Base-by-base conservation (phyloP, 2,329 filamentous ascomycete genomes). In the Epicoccum sorghinum region DNA sequence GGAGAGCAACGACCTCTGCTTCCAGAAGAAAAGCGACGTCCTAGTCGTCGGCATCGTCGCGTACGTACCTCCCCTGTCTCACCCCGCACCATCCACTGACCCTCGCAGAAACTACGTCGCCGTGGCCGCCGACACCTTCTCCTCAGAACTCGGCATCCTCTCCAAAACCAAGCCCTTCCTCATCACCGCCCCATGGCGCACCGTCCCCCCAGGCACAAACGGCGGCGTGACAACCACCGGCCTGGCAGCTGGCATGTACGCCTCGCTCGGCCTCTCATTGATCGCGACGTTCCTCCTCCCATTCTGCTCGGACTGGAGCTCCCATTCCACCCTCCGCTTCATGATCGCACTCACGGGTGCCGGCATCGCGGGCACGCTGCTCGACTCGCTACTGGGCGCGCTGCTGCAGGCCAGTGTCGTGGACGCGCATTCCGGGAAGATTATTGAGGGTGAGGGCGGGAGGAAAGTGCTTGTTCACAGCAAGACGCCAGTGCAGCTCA, bases 61-160 rank as follows among this genome's bases (percentile, higher is more conserved):
- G 63, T 80, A 78, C 27, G 68, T 45, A 38, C 25, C 58, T 51
- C 32, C 18, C 40, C 4, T 23, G n/a, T 8, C 10, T 18, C 23
- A 5, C 38, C 10, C 23, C 22, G 5, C 44, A 42, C 25, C 29
- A 32, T 23, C 18, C 22, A 45, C 65, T 69, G 35, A 70, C 74
- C 88, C 14, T 76, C 32, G 72, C 39, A 86, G 86, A 32, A 93
- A 96, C 77, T 99, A 99, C 69, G 93, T 92, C 24, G 90, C 91
- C 43, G 92, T 96, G 8, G 87, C 91, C 18, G 91, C 93, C 44
- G 95, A 99, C 74, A 99, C 95, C 0, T 95, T 97, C 73, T 93
- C 90, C 52, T 96, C 92, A 9, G 95, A 99, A 78, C 86, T 99
- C 18, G 95, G 95, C 12, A 99, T 99, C 52, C 81, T 99, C 10